Conservation (phyloP, 2,329 filamentous ascomycete genomes). For the Mycosphaerella arachidis region DNA sequence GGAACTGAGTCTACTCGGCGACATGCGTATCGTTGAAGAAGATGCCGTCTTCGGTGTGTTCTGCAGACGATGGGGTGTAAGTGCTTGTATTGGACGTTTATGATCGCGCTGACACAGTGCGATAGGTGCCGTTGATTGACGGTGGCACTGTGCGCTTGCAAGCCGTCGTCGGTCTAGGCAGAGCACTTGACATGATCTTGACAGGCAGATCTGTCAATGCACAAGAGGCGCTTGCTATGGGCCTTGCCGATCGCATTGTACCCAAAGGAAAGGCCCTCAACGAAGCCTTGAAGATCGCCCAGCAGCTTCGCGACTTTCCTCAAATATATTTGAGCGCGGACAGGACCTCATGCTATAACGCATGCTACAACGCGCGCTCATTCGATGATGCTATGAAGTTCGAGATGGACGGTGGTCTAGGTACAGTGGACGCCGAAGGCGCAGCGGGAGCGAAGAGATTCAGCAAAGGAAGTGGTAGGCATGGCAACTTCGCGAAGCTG, state of each 20-base stretch:
- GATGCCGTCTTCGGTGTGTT: constrained; percentile 54
- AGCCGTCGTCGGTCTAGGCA: constrained; percentile 48
- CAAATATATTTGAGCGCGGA: constrained; percentile 52
- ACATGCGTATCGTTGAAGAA: constrained; percentile 52
- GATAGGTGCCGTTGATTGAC: constrained; percentile 42
- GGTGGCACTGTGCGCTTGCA: constrained; percentile 52
- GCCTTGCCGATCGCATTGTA: constrained; percentile 52
- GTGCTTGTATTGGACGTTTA: not conserved
- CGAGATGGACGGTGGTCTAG: constrained; percentile 45
- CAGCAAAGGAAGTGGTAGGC: constrained; percentile 37
- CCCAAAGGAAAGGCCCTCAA: constrained; percentile 47
- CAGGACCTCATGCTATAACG: constrained; percentile 47
- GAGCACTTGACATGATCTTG: constrained; percentile 55
- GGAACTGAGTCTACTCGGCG: constrained; percentile 50
- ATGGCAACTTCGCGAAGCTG: constrained; percentile 30
- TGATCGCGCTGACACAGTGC: not conserved
- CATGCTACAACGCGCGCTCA: constrained; percentile 45
- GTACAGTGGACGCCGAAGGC: constrained; percentile 43
- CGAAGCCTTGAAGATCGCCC: constrained; percentile 47
- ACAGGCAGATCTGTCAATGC: constrained; percentile 50
- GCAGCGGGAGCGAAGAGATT: constrained; percentile 41
- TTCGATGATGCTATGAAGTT: constrained; percentile 49
- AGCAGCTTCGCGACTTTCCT: constrained; percentile 47
- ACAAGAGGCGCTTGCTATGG: constrained; percentile 49
- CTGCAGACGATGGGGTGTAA: constrained; percentile 50